Evolutionary conservation across 768 basidiomycete species (phyloP).

Genomic region (Rhodotorula babjevae): DNA sequence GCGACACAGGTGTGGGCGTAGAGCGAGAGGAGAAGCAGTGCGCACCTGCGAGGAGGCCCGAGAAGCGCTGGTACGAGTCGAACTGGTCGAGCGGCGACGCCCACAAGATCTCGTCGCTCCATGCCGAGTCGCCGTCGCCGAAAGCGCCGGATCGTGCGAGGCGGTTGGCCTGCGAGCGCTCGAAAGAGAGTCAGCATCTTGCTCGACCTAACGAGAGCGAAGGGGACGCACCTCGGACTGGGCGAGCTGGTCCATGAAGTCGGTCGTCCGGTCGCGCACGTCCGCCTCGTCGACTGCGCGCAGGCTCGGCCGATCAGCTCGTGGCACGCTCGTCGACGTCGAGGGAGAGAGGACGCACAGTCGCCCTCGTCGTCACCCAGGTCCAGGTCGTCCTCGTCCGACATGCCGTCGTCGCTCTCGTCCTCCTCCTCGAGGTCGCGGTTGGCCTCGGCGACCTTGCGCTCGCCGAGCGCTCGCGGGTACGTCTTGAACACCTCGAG

Average conservation of each 20-base stretch:
- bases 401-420: conserved; percentile 51
- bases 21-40: conserved; percentile 39
- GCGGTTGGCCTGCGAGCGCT: conserved; percentile 60
- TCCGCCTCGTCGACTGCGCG: conserved; percentile 56
- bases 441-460: conserved; percentile 54
- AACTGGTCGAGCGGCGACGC: conserved; percentile 76
- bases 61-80: conserved; percentile 72
- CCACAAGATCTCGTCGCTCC: conserved; percentile 71
- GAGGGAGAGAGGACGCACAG: conserved; percentile 51
- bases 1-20: too few species aligned
- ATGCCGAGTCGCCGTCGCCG: conserved; percentile 53
- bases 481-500: conserved; percentile 71
- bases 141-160: conserved; percentile 56
- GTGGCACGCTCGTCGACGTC: background rate
- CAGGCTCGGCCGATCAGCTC: background rate
- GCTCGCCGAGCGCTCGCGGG: conserved; percentile 61
- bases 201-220: too few species aligned
- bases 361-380: conserved; percentile 53
- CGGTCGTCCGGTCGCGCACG: conserved; percentile 84
- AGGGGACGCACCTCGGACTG: conserved; percentile 58
- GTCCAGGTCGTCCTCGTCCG: conserved; percentile 53
- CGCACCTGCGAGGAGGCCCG: conserved; percentile 67
- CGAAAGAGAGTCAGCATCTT: background rate
- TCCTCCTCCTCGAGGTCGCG: conserved; percentile 52
- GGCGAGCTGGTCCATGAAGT: conserved; percentile 79